phyloP scores from a whole-genome alignment of 805 yeast species.

The Candida sithepensis region DNA sequence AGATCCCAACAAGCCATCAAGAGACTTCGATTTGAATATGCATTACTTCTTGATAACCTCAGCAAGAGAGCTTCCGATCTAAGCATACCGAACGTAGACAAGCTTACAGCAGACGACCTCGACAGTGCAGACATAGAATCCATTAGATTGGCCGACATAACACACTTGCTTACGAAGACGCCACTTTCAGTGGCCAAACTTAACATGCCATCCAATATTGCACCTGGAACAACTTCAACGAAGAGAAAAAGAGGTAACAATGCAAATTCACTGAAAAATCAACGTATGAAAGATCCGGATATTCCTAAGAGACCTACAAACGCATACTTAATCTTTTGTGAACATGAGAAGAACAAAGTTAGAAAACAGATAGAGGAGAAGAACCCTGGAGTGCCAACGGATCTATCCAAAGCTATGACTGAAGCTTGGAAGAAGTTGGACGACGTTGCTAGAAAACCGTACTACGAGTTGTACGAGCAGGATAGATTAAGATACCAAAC shows the following conservation, averaged over 20 bases:
- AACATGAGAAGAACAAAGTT: conserved; percentile 72
- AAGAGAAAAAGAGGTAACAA: conserved; percentile 31
- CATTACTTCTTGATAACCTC: conserved; percentile 72
- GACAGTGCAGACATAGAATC: conserved; percentile 28
- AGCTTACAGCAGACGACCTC: conserved; percentile 22
- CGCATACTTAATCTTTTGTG: conserved; percentile 86
- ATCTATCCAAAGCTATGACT: conserved; percentile 73
- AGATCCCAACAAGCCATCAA: conserved; percentile 74
- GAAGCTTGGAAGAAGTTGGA: conserved; percentile 81
- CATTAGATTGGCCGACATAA: conserved; percentile 25
- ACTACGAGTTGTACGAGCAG: conserved; percentile 68
- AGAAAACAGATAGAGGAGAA: conserved; percentile 52
- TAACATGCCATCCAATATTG: conserved; percentile 7
- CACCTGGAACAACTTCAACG: conserved; percentile 19
- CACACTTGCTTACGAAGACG: conserved; percentile 24
- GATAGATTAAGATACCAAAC: conserved; percentile 71
- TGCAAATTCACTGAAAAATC: conserved; percentile 25
- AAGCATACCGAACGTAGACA: conserved; percentile 23
- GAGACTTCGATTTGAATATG: conserved; percentile 77
- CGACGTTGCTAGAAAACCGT: conserved; percentile 69
- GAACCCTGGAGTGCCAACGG: conserved; percentile 51
- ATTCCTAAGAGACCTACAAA: conserved; percentile 88
- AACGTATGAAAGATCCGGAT: conserved; percentile 66
- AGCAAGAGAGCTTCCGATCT: conserved; percentile 48
- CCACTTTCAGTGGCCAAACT: conserved; percentile 23